phyloP scores from a whole-genome alignment of 192 early-diverging fungal genomes.

The Chytriomyces sp. region DNA sequence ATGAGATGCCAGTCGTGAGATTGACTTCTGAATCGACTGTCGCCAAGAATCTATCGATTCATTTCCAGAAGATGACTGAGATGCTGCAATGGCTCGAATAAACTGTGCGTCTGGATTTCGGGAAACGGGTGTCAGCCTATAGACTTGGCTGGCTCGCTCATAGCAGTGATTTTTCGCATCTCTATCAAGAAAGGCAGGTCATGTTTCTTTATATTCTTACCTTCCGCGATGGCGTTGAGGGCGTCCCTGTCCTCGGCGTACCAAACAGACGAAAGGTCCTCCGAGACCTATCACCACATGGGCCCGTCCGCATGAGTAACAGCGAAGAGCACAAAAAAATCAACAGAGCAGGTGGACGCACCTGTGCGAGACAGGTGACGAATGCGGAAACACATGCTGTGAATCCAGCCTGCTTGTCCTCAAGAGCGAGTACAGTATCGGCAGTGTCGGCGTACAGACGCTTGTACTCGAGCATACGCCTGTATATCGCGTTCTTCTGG shows the following conservation, averaged over 20 bases:
- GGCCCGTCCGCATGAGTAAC: no score
- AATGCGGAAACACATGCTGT: slow-evolving; percentile 9
- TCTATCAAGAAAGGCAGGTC: no score
- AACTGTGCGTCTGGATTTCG: no score
- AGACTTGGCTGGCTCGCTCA: no score
- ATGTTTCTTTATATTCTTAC: no score
- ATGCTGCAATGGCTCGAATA: neutral
- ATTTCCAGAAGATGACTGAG: neutral
- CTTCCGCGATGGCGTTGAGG: no score
- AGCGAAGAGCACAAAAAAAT: no score
- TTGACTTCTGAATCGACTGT: neutral
- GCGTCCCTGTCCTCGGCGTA: no score
- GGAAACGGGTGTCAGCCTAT: no score
- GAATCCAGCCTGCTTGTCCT: slow-evolving; percentile 12
- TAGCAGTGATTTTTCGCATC: no score
- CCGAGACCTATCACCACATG: no score
- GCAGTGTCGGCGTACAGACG: slow-evolving; percentile 13
- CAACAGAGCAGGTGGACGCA: neutral
- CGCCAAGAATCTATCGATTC: slow-evolving; percentile 9
- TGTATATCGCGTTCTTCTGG: slow-evolving; percentile 56
- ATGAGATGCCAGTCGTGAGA: neutral
- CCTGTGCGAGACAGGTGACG: slow-evolving; percentile 7
- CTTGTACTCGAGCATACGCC: slow-evolving; percentile 56
- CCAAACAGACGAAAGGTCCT: no score
- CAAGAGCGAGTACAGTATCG: slow-evolving; percentile 17